Base-by-base conservation (phyloP, 495 filamentous ascomycete genomes). In the Trichodelitschia bisporula region DNA sequence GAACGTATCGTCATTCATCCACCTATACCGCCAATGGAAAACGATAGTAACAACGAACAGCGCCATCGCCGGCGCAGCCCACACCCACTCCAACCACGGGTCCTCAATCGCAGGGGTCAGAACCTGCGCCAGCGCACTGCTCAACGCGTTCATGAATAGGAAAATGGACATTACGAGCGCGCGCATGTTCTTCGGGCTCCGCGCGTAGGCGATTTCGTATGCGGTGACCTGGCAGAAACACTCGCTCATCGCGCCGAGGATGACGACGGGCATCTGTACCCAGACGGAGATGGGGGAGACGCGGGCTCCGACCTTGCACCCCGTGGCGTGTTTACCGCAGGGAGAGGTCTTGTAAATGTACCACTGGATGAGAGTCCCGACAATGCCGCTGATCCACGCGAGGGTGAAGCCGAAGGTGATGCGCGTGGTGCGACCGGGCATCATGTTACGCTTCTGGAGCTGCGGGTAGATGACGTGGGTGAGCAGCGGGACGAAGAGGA, bases 21-120 rank as follows among this genome's bases (percentile, higher is more conserved):
- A 37, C 20, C 44, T 47, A 39, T 61, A 61, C 8, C 48, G 43
- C 40, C 44, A 53, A 49, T 48, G 56, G 35, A 66, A 64, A 20
- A 62, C 38, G 11, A 59, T 31, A 0, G 55, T 59, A 37, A 62
- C 59, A 3, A 54, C 40, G 12, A 48, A 47, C 9, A 62, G 49
- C 8, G 55, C 57, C 19, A 58, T 50, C 0, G 58, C 56, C 9
- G 62, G 56, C 3, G 51, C 58, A 4, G 47, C 53, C 59, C 62
- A 69, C 18, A 62, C 50, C 59, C 61, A 64, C 30, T 39, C 35
- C 20, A 42, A 16, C n/a, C 33, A 13, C 16, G 43, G 43, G 37
- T 46, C 43, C 33, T 29, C 36, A 14, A 39, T 36, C 11, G 17
- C 11, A 5, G 40, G 40, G 16, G 37, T 34, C 10, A 43, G 2